Evolutionary conservation across 768 basidiomycete species (phyloP), one percentile per base, ranked within the genome.

Genomic region (Mycena metata): DNA sequence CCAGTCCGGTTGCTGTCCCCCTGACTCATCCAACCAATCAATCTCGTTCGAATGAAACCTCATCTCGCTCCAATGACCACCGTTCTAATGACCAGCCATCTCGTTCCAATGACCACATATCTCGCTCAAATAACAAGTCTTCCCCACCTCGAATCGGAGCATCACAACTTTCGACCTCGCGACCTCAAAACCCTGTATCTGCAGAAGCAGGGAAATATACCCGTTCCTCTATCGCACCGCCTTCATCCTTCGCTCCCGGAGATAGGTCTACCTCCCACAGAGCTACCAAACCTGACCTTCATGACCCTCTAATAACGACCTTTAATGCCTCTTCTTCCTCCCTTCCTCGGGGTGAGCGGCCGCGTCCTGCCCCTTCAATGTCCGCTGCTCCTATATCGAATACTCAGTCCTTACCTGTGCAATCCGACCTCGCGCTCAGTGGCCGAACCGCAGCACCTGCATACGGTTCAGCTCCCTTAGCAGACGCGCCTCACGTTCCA

Each of bases 1-100:
- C 69, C 11, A 67, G 46, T 17, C 58, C 65, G 23, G 47, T 57
- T 49, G 57, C 64, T 19, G 33, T 64, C 51, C 41, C 54, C 19
- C 36, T 39, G 21, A 5, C 47, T 35, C 57, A 67, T 35, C 46
- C 55, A 52, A 46, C 62, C 17, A 55, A 60, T 49, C 50, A 43
- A 42, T 54, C 58, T 52, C 69, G 60, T 46, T 46, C 67, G 13
- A 68, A 39, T 39, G 39, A 39, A 39, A 39, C 39, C 39, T 39
- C 39, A 15, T 39, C 39, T 10, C 39, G 60, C 55, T 46, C 67
- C 12, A 68, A 45, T 47, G 60, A 60, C 15, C 30, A 30, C 30
- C 30, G 30, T 30, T 30, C 30, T 6, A 30, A 30, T 30, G 30
- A 30, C 30, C 30, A 30, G 3, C 30, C 30, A 42, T 54, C 58